These are phyloP conservation scores for Euphrasia confusa DNA, from an alignment of 257 asterid genomes.

Conservation along the genomic window DNA sequence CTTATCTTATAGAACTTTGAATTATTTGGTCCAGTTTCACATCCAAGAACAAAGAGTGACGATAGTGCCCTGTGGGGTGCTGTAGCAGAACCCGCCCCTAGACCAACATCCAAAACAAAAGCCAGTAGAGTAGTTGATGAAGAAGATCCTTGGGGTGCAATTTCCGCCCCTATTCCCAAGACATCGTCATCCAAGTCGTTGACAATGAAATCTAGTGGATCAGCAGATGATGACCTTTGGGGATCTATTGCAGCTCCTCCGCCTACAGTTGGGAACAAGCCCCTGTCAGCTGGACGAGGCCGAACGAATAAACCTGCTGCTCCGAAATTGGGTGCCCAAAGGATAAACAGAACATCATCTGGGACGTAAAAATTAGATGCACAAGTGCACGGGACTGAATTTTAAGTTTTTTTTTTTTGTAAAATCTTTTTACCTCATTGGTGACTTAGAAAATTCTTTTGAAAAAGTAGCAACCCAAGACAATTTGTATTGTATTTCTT, in stretches of 20 bases:
- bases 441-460: conserved; percentile 20
- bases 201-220: conserved; percentile 38
- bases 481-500: conserved; percentile 26
- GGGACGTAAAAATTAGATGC: conserved; percentile 45
- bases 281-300: conserved; percentile 57
- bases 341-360: conserved; percentile 81
- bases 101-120: conserved; percentile 40
- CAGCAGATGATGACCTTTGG: conserved; percentile 76
- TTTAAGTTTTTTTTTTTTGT: conserved; percentile 29
- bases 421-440: conserved; percentile 34
- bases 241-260: conserved; percentile 84
- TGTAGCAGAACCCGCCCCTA: conserved; percentile 55
- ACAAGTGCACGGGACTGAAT: conserved; percentile 16
- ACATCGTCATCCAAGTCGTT: conserved; percentile 41
- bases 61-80: conserved; percentile 68
- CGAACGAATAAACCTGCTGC: conserved; percentile 67
- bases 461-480: conserved; percentile 16
- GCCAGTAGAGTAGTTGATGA: conserved; percentile 44
- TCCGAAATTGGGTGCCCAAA: conserved; percentile 73
- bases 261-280: conserved; percentile 67
- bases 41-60: conserved; percentile 52
- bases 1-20: conserved; percentile 17
- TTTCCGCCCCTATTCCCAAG: conserved; percentile 61
- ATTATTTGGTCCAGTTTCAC: conserved; percentile 47
- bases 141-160: conserved; percentile 64